Base-by-base conservation (phyloP, 345 rosid genomes). In the Hibiscus mutabilis region DNA sequence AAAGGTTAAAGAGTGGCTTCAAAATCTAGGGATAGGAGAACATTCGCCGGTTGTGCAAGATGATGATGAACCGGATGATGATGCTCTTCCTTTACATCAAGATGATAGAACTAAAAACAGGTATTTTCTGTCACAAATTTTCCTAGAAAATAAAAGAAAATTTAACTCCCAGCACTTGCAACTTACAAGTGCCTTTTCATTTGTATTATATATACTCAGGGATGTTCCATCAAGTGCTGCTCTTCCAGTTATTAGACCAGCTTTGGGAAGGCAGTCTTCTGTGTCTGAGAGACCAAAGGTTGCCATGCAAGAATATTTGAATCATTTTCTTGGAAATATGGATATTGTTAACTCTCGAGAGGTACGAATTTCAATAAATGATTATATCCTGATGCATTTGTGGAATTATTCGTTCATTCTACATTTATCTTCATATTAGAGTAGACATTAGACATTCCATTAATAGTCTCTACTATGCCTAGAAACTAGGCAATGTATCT, bases 1-100 rank as follows among this genome's bases (percentile, higher is more conserved):
- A 82, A 90, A 94, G 98, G 98, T 94, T 87, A 94, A 90, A 94
- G 98, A 91, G 79, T 94, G 98, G 98, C 98, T 94, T 84, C 96
- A 91, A 88, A 91, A 92, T 90, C 96, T 94, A 84, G 98, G 97
- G 89, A 87, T 94, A 49, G 98, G 95, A 78, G 98, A 94, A 72
- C 86, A 90, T 64, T 33, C 86, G 27, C 84, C 84, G 5, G 85
- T 79, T 47, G 83, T 84, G 74, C 97, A 89, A 71, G 99, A 92
- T 44, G 92, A 85, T 24, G 96, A 88, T 74, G 96, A 95, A 60
- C 88, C 84, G 72, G 96, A 87, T 58, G 98, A 95, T 37, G 99
- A 86, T 68, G 71, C 83, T 58, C 76, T 86, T 57, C 86, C 84
- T 1, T 70, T 92, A 60, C 89, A 86, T 82, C 87, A 82, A 31